These are phyloP conservation scores for Claviceps fusiformis DNA, from an alignment of 2,329 filamentous ascomycete species.

Conservation along the genomic window DNA sequence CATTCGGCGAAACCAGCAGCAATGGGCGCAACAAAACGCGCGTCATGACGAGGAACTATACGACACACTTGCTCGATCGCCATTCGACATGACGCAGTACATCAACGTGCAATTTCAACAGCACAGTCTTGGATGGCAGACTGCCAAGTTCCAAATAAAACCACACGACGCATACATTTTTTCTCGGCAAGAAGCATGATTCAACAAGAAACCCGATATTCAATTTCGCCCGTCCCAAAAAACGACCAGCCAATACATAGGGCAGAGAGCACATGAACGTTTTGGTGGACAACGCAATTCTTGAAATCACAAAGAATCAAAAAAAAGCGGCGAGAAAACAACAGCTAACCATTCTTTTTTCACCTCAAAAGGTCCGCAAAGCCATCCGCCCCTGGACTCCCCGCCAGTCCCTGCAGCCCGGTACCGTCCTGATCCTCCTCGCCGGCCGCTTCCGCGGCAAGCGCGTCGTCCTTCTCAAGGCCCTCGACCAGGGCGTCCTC, in stretches of 20 bases:
- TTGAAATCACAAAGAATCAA: not conserved
- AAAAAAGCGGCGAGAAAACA: not conserved
- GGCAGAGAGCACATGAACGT: constrained; percentile 1
- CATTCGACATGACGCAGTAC: not conserved
- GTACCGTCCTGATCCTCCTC: constrained; percentile 95
- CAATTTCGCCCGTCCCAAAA: not conserved
- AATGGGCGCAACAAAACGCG: not conserved
- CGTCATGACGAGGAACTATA: not conserved
- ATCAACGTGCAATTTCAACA: not conserved
- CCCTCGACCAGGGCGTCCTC: constrained; percentile 92
- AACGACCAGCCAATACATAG: not conserved
- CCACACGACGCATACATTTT: not conserved
- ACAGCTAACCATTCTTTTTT: constrained; percentile 12
- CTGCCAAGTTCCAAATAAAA: not conserved
- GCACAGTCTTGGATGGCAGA: not conserved
- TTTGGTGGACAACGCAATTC: not conserved
- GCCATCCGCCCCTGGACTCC: constrained; percentile 74
- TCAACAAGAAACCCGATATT: not conserved
- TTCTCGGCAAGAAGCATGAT: not conserved
- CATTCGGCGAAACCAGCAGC: not conserved
- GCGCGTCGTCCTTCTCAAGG: constrained; percentile 98
- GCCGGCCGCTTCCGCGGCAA: constrained; percentile 99
- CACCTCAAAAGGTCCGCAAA: constrained; percentile 69
- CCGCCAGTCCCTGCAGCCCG: constrained; percentile 81
- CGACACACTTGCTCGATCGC: not conserved